phyloP scores from a whole-genome alignment of 345 rosid genomes.

The Hibiscus syriacus region DNA sequence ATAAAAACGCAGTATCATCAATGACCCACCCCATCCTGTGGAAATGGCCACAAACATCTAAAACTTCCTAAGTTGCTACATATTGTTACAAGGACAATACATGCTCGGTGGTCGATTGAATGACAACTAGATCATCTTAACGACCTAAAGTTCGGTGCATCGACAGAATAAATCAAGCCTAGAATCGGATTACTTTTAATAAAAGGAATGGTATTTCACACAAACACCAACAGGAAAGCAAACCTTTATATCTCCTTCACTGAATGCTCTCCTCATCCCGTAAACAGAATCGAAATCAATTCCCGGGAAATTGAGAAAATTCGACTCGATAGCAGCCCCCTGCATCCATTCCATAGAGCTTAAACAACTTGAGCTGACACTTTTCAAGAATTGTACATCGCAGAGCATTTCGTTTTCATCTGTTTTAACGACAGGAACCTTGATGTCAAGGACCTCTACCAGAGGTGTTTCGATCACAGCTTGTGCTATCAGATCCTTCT shows the following conservation, averaged over 20 bases:
- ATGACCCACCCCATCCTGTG: background rate
- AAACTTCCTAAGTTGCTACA: background rate
- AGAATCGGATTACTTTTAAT: background rate
- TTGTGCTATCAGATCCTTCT: background rate
- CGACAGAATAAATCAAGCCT: background rate
- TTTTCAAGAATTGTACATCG: background rate
- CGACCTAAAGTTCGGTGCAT: background rate
- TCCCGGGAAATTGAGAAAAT: background rate
- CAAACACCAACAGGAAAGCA: background rate
- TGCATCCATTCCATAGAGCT: background rate
- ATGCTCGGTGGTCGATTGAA: background rate
- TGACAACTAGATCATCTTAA: too few species aligned
- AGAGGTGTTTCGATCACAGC: background rate
- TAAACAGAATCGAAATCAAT: background rate
- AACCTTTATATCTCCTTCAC: background rate
- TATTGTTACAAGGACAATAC: background rate
- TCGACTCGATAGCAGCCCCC: background rate
- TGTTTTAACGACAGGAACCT: too few species aligned
- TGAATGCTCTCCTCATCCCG: background rate
- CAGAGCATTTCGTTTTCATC: background rate
- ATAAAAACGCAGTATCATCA: background rate
- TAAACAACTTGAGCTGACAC: too few species aligned
- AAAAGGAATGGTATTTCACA: background rate
- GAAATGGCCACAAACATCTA: background rate
- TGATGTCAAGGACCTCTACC: background rate